phyloP scores from a whole-genome alignment of 768 basidiomycete species.

The Imleria badia region DNA sequence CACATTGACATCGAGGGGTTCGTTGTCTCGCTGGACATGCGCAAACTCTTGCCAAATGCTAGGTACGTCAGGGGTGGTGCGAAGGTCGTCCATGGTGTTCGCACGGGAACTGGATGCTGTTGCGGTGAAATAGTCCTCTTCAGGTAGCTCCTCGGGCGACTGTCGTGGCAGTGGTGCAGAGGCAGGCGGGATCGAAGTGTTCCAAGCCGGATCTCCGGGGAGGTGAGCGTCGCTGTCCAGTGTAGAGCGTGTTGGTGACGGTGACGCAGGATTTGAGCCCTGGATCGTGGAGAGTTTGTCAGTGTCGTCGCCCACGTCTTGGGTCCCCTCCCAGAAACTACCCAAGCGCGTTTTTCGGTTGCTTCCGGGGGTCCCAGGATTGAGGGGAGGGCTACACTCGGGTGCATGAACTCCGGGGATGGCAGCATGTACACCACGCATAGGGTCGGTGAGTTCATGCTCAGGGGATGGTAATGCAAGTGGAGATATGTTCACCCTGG shows the following conservation, averaged over 20 bases:
- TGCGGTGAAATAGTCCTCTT: conserved; percentile 35
- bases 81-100: conserved; percentile 19
- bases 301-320: conserved; percentile 51
- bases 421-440: conserved; percentile 69
- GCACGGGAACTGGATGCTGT: conserved; percentile 25
- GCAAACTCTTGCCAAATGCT: conserved; percentile 29
- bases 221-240: conserved; percentile 1
- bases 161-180: conserved; percentile 22
- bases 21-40: conserved; percentile 26
- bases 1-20: conserved; percentile 30
- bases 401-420: conserved; percentile 60
- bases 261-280: conserved; percentile 25
- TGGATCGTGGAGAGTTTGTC: conserved; percentile 25
- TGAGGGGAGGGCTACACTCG: conserved; percentile 34
- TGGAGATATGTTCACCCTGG: conserved; percentile 80
- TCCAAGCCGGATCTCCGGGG: conserved; percentile 10
- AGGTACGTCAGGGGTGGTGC: conserved; percentile 16
- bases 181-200: conserved; percentile 1
- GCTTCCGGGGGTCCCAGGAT: conserved; percentile 46
- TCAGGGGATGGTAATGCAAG: conserved; percentile 89
- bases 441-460: conserved; percentile 87
- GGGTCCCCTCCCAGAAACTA: conserved; percentile 79
- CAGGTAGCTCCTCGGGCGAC: conserved; percentile 23
- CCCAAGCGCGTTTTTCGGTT: conserved; percentile 57
- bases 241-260: conserved; percentile 20